Evolutionary conservation across 345 rosid genomes (phyloP), one percentile per base, ranked within the genome.

Genomic region (Gynandropsis gynandra): DNA sequence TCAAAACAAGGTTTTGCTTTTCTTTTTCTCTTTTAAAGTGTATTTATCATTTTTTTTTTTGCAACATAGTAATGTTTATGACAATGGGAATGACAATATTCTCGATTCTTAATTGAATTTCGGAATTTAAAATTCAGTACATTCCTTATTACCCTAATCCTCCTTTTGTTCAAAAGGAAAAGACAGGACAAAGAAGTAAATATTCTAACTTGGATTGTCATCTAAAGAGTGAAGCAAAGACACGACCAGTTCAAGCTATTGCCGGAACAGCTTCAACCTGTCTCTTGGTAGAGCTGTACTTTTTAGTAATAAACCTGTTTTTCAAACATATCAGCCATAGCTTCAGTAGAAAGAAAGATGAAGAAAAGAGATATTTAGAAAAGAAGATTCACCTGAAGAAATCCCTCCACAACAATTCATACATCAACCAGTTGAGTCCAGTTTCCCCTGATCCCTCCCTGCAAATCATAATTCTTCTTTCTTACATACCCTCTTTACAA

Each of bases 381-480:
- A 41, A 9, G 60, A 20, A 34, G 55, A 53, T 19, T 49, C 70
- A 88, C 97, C 97, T 82, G 76, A 85, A 88, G 80, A 88, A 88
- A 82, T 88, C 97, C 83, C 97, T 82, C 97, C 97, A 88, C 64
- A 85, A 38, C 77, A 85, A 73, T 72, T 88, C 95, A 58, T 72
- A 82, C 82, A 77, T 74, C 74, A 85, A 72, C 95, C 95, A 85
- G 77, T 77, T 80, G 57, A 71, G 67, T 65, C 83, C 88, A 4
- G 79, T 64, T 50, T 72, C 80, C 9, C 74, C 69, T 0, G 80
- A 57, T 73, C 76, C 59, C 17, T 58, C 62, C 63, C 79, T 74
- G 60, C 9, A 59, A 36, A 54, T 32, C 47, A 61, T n/a, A n/a
- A n/a, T n/a, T n/a, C n/a, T n/a, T n/a, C n/a, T n/a, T n/a, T n/a